Conservation (phyloP, 345 rosid species). For the Hypericum androsaemum region DNA sequence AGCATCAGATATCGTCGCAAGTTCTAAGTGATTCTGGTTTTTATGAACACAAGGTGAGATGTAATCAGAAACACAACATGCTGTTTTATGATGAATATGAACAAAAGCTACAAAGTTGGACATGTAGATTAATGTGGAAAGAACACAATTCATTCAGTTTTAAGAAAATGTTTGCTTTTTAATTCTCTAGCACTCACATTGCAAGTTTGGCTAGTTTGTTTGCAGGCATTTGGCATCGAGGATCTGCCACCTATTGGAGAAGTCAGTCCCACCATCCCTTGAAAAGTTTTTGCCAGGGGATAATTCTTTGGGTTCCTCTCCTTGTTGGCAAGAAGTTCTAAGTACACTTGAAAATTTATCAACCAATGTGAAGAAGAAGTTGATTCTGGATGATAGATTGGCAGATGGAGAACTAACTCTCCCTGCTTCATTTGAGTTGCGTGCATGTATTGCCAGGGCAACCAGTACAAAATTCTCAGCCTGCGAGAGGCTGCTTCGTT, state of each 20-base stretch:
- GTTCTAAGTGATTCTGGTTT: slow-evolving; percentile 51
- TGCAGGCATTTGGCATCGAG: slow-evolving; percentile 69
- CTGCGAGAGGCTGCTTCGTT: slow-evolving; percentile 52
- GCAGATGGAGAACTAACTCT: slow-evolving; percentile 13
- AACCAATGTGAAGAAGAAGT: slow-evolving; percentile 15
- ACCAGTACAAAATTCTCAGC: slow-evolving; percentile 28
- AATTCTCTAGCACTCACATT: slow-evolving; percentile 9
- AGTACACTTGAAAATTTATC: slow-evolving; percentile 34
- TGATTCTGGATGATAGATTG: slow-evolving; percentile 2
- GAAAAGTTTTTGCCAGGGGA: slow-evolving; percentile 22
- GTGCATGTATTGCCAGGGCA: slow-evolving; percentile 4
- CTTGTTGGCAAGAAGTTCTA: slow-evolving; percentile 56
- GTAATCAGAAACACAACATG: neutral
- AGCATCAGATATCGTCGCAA: slow-evolving; percentile 47
- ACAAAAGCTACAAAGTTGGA: neutral
- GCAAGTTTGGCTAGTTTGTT: slow-evolving; percentile 56
- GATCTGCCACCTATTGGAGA: slow-evolving; percentile 45
- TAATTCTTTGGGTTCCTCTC: slow-evolving; percentile 30
- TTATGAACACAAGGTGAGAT: slow-evolving; percentile 61
- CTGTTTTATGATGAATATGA: too few relatives aligned
- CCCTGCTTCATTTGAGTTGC: slow-evolving; percentile 10
- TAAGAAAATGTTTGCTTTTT: neutral
- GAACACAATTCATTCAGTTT: too few relatives aligned
- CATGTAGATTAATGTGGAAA: neutral
- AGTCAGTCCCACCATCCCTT: slow-evolving; percentile 27